Conservation (phyloP, 164 flowering plant genomes). For the Annona cherimola region DNA sequence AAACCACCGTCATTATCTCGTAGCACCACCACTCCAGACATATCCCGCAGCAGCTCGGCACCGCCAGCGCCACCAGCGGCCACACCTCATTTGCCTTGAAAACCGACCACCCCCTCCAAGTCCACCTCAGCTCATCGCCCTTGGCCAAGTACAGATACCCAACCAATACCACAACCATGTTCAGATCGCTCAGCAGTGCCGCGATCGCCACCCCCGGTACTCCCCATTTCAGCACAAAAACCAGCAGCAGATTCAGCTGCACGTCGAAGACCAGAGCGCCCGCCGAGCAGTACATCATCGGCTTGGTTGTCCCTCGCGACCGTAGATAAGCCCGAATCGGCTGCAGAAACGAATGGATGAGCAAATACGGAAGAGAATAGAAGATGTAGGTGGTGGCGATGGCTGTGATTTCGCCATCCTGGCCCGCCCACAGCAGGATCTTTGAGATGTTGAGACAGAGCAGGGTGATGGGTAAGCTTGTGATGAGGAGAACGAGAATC, state of each 20-base stretch:
- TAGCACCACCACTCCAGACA: conserved; percentile 13
- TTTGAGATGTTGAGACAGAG: conserved; percentile 63
- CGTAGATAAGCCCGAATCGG: no score
- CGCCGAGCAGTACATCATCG: conserved; percentile 52
- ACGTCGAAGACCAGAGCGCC: conserved; percentile 62
- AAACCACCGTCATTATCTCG: conserved; percentile 6
- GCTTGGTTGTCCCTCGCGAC: no score
- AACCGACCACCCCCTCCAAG: conserved; percentile 14
- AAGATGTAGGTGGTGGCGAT: conserved; percentile 63
- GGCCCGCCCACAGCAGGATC: conserved; percentile 71
- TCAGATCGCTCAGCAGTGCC: conserved; percentile 65
- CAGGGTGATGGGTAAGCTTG: conserved; percentile 59
- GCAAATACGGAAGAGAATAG: conserved; percentile 67
- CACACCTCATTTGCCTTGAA: conserved; percentile 38
- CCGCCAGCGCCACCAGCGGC: conserved; percentile 10
- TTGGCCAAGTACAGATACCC: conserved; percentile 50
- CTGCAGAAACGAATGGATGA: conserved; percentile 41
- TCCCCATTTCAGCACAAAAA: conserved; percentile 46
- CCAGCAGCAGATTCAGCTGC: conserved; percentile 50
- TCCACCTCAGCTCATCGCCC: conserved; percentile 35
- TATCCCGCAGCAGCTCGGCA: conserved; percentile 4
- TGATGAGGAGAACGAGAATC: conserved; percentile 52
- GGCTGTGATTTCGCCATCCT: conserved; percentile 45
- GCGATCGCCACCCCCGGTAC: conserved; percentile 75
- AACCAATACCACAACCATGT: conserved; percentile 57